These are phyloP conservation scores for Lasiodiplodia citricola DNA, from an alignment of 2,329 filamentous ascomycete genomes.

Conservation along the genomic window DNA sequence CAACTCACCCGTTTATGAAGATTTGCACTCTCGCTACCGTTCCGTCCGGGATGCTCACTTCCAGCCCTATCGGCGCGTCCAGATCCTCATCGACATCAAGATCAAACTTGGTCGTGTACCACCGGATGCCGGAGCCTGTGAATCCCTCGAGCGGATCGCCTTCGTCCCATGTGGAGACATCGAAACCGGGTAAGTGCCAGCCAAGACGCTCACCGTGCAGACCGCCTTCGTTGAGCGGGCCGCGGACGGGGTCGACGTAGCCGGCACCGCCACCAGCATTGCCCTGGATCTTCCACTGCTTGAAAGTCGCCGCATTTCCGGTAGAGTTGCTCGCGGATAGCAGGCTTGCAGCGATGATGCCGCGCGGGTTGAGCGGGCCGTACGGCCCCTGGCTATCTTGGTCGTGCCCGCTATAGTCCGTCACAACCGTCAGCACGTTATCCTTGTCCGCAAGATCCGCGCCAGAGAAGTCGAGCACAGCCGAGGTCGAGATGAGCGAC, in stretches of 20 bases:
- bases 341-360: slow-evolving; percentile 60
- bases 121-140: slow-evolving; percentile 57
- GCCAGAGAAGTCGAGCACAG: slow-evolving; percentile 59
- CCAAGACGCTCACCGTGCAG: slow-evolving; percentile 64
- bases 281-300: slow-evolving; percentile 63
- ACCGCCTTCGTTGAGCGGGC: slow-evolving; percentile 63
- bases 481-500: slow-evolving; percentile 43
- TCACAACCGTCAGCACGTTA: slow-evolving; percentile 61
- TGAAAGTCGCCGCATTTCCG: background rate
- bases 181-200: slow-evolving; percentile 63
- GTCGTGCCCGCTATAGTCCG: slow-evolving; percentile 67
- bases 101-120: slow-evolving; percentile 60
- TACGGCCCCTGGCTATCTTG: slow-evolving; percentile 56
- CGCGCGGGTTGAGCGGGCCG: slow-evolving; percentile 55
- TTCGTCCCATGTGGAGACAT: slow-evolving; percentile 52
- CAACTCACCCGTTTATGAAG: slow-evolving; percentile 61
- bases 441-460: slow-evolving; percentile 46
- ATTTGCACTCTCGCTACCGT: slow-evolving; percentile 58
- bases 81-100: slow-evolving; percentile 58
- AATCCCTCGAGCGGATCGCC: slow-evolving; percentile 49
- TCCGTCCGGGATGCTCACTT: slow-evolving; percentile 51
- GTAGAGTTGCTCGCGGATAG: slow-evolving; percentile 37
- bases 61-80: slow-evolving; percentile 63
- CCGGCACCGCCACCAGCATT: slow-evolving; percentile 57
- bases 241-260: slow-evolving; percentile 59